phyloP scores from a whole-genome alignment of 2,329 filamentous ascomycete species.

The Hypomyces rosellus region DNA sequence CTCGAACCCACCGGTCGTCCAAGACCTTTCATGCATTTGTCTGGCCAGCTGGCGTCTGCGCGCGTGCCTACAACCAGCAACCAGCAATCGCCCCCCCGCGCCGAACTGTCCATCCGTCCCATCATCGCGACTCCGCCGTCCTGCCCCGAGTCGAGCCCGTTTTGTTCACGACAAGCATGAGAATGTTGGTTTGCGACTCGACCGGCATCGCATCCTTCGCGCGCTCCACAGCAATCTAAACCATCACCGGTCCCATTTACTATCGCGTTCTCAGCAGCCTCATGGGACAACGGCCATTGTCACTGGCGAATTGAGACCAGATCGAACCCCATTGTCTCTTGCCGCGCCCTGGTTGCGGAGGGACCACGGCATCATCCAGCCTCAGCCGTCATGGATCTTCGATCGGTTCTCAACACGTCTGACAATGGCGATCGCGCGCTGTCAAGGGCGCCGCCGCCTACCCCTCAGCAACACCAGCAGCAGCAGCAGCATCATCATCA shows the following conservation, averaged over 20 bases:
- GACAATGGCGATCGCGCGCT: constrained; percentile 38
- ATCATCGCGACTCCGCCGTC: constrained; percentile 12
- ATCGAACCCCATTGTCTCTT: constrained; percentile 8
- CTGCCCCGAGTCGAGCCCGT: neutral
- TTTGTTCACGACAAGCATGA: constrained; percentile 13
- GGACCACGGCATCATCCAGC: neutral
- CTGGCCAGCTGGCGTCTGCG: constrained; percentile 8
- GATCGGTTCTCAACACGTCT: constrained; percentile 48
- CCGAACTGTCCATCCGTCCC: neutral
- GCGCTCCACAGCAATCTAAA: constrained; percentile 11
- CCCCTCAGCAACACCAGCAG: constrained; percentile 28
- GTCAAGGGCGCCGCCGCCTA: constrained; percentile 26
- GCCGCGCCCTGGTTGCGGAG: constrained; percentile 1
- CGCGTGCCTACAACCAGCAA: constrained; percentile 2
- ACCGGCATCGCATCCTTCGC: constrained; percentile 13
- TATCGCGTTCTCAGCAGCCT: constrained; percentile 7
- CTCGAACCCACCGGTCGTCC: neutral
- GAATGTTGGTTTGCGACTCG: constrained; percentile 20
- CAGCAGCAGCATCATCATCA: constrained; percentile 25
- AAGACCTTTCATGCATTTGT: neutral
- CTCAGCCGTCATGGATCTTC: constrained; percentile 41
- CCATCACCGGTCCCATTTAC: neutral
- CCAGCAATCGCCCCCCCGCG: neutral
- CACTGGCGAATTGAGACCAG: constrained; percentile 8
- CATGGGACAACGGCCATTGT: constrained; percentile 6